Percentiles rank a stretch among this genome's conserved stretches.
phyloP scores from a whole-genome alignment of 108 stramenopile species.

The Cyclotella baltica region DNA sequence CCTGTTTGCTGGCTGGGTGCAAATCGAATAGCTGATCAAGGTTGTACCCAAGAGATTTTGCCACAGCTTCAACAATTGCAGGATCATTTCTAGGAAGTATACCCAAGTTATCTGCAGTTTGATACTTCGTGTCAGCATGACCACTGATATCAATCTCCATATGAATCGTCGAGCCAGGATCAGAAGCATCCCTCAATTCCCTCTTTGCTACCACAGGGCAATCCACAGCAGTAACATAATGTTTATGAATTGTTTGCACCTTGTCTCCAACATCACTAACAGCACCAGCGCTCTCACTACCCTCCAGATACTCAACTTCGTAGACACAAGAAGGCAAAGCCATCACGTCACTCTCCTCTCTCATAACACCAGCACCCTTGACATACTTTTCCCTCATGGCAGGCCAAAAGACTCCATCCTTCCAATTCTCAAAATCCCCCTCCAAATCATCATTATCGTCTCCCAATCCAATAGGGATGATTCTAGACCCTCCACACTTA shows the following conservation, averaged over 20 bases:
- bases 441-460: conserved; percentile 97
- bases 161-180: conserved; percentile 92
- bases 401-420: conserved; percentile 82
- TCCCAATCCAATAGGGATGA: conserved; percentile 85
- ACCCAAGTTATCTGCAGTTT: conserved; percentile 97
- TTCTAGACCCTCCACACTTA: conserved; percentile 73
- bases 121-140: conserved; percentile 65
- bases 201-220: conserved; percentile 69
- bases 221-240: conserved; percentile 81
- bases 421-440: conserved; percentile 98
- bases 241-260: conserved; percentile 76
- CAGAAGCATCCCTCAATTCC: conserved; percentile 81
- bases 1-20: conserved; percentile 19
- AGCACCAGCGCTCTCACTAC: background rate
- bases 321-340: conserved; percentile 70
- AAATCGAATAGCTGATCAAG: conserved; percentile 66
- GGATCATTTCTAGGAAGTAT: conserved; percentile 88
- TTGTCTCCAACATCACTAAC: conserved; percentile 24
- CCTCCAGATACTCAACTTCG: conserved; percentile 56
- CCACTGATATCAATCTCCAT: conserved; percentile 92
- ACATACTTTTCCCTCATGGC: conserved; percentile 62
- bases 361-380: conserved; percentile 22
- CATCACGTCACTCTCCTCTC: conserved; percentile 6
- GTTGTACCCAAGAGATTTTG: conserved; percentile 64
- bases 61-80: conserved; percentile 77